Conservation (phyloP, 352 stramenopile genomes). For the Pythium insidiosum region DNA sequence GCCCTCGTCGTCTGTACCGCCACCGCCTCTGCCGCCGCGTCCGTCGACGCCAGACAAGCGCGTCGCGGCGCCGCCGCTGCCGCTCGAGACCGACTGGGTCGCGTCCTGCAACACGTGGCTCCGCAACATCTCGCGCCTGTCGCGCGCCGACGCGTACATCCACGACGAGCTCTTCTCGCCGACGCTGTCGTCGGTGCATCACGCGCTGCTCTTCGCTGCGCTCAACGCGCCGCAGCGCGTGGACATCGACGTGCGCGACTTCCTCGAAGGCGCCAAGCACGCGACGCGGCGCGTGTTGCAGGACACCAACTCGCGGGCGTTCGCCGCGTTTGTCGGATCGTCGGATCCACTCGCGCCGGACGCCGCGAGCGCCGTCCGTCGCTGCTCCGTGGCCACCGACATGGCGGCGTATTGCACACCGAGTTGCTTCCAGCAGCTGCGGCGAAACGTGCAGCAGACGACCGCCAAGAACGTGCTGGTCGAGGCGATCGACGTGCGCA, state of each 20-base stretch:
- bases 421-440: constrained; percentile 2
- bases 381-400: not conserved
- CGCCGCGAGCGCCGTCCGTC: too few relatives aligned
- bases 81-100: constrained; percentile 7
- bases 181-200: constrained; percentile 8
- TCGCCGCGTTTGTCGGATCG: not conserved
- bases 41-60: too few relatives aligned
- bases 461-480: not conserved
- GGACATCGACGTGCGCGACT: constrained; percentile 8
- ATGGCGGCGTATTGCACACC: constrained; percentile 12
- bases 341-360: too few relatives aligned
- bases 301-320: constrained; percentile 3
- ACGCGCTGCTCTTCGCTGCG: constrained; percentile 4
- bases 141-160: not conserved
- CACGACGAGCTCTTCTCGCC: constrained; percentile 5
- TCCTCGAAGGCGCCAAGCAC: constrained; percentile 3
- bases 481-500: not conserved
- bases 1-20: not conserved
- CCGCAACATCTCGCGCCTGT: constrained; percentile 1
- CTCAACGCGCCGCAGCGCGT: constrained; percentile 12
- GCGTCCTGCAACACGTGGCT: not conserved
- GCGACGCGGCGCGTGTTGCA: constrained; percentile 4
- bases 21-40: not conserved
- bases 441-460: not conserved
- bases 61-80: too few relatives aligned